Conservation (phyloP, 768 basidiomycete species). For the Suillus placidus region DNA sequence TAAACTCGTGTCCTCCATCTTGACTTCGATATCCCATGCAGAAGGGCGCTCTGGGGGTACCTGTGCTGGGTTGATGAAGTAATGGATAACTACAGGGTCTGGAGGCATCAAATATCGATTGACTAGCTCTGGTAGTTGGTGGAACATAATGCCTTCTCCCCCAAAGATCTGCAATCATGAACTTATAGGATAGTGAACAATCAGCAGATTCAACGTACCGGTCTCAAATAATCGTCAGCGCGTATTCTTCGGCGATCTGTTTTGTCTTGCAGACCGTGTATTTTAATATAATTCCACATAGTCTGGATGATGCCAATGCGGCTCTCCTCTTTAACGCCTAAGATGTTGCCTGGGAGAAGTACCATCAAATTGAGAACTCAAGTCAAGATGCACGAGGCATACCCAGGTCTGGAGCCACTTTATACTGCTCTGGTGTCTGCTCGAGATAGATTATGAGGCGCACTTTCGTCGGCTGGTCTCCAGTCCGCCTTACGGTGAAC, state of each 20-base stretch:
- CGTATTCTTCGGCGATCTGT: constrained; percentile 71
- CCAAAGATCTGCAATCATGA: constrained; percentile 60
- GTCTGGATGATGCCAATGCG: constrained; percentile 79
- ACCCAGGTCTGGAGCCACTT: constrained; percentile 78
- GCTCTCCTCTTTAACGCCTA: constrained; percentile 85
- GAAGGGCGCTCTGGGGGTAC: constrained; percentile 69
- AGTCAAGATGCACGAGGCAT: constrained; percentile 15
- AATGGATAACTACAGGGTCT: constrained; percentile 81
- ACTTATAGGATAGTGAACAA: neutral
- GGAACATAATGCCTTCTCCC: constrained; percentile 70
- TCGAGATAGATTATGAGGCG: constrained; percentile 86
- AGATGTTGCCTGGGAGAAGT: constrained; percentile 51
- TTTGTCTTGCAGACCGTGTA: constrained; percentile 81
- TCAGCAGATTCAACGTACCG: constrained; percentile 42
- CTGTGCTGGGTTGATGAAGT: constrained; percentile 64
- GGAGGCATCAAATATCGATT: constrained; percentile 78
- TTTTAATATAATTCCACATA: constrained; percentile 92
- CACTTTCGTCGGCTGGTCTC: constrained; percentile 75
- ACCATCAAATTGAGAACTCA: constrained; percentile 9
- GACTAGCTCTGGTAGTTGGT: constrained; percentile 80
- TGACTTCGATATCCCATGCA: constrained; percentile 89
- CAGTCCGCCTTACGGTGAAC: constrained; percentile 80
- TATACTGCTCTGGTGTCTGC: constrained; percentile 86
- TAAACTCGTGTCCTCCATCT: constrained; percentile 75
- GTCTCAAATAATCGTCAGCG: constrained; percentile 66